A percentile compares a stretch with the other conserved stretches of the same genome.
These are phyloP conservation scores for Dendrothele bispora DNA, from an alignment of 768 basidiomycete genomes.

Conservation along the genomic window DNA sequence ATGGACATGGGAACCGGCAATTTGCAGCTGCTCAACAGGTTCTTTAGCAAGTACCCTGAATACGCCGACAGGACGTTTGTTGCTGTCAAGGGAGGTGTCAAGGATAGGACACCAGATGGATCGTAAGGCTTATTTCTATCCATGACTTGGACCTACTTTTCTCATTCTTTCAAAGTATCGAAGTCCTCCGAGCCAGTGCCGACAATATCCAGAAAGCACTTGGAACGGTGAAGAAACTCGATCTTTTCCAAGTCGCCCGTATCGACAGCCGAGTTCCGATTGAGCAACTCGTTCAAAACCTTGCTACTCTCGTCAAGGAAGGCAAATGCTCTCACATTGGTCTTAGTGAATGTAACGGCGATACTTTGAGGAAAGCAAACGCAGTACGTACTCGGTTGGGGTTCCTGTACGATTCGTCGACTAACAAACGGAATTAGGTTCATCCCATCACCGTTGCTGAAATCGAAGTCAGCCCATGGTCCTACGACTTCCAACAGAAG, in stretches of 20 bases:
- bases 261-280: conserved; percentile 39
- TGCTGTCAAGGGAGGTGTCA: conserved; percentile 29
- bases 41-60: conserved; percentile 44
- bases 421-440: conserved; percentile 14
- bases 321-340: conserved; percentile 37
- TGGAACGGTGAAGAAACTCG: conserved; percentile 50
- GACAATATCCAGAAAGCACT: conserved; percentile 41
- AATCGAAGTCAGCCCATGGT: conserved; percentile 34
- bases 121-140: no score
- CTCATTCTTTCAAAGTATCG: conserved; percentile 40
- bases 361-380: conserved; percentile 42
- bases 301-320: conserved; percentile 40
- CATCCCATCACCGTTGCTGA: conserved; percentile 34
- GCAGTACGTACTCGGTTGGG: conserved; percentile 21
- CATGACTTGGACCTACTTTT: no score
- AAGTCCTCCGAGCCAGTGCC: conserved; percentile 41
- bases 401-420: neutral
- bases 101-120: conserved; percentile 19
- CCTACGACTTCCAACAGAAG: conserved; percentile 28
- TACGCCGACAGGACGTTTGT: conserved; percentile 33
- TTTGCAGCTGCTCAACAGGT: conserved; percentile 48
- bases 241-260: conserved; percentile 55
- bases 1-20: conserved; percentile 38
- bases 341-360: conserved; percentile 31
- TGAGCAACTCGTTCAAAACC: conserved; percentile 40